Evolutionary conservation across 1,139 yeast genomes (phyloP).

Genomic region (Yamadazyma dendronema): DNA sequence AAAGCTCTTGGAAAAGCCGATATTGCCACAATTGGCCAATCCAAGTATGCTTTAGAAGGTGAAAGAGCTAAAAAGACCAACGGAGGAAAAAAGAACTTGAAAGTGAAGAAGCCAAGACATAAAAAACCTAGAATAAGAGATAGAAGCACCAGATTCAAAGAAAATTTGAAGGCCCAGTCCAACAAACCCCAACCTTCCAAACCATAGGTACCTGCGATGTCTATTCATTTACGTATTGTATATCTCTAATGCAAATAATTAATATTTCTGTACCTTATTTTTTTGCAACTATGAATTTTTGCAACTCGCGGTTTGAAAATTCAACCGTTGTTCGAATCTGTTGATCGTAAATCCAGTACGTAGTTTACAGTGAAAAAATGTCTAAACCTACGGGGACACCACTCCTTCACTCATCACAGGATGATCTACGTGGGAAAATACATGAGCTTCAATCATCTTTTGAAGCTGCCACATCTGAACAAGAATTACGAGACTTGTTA

Average conservation of each 20-base stretch:
- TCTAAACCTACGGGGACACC: background rate
- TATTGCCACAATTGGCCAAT: conserved; percentile 59
- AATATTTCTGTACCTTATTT: too few species aligned
- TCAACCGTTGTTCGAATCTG: too few species aligned
- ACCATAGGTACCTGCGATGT: too few species aligned
- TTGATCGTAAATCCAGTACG: too few species aligned
- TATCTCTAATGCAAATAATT: too few species aligned
- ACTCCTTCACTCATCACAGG: background rate
- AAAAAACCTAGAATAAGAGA: conserved; percentile 72
- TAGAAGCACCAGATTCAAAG: conserved; percentile 59
- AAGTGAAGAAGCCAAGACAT: conserved; percentile 32
- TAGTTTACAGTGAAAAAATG: too few species aligned
- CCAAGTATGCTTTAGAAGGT: conserved; percentile 27
- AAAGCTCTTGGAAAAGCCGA: conserved; percentile 78
- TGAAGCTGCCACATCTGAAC: conserved; percentile 13
- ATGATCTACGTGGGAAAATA: conserved; percentile 3
- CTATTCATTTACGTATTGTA: too few species aligned
- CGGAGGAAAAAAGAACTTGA: conserved; percentile 56
- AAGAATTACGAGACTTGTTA: conserved; percentile 11
- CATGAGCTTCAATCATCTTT: conserved; percentile 3
- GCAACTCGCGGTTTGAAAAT: background rate
- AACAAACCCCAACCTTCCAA: too few species aligned
- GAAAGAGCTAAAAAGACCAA: conserved; percentile 81
- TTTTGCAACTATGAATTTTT: background rate
- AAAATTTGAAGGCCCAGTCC: conserved; percentile 20